Conservation (phyloP, 2,329 filamentous ascomycete species). For the Pyrenophora seminiperda region DNA sequence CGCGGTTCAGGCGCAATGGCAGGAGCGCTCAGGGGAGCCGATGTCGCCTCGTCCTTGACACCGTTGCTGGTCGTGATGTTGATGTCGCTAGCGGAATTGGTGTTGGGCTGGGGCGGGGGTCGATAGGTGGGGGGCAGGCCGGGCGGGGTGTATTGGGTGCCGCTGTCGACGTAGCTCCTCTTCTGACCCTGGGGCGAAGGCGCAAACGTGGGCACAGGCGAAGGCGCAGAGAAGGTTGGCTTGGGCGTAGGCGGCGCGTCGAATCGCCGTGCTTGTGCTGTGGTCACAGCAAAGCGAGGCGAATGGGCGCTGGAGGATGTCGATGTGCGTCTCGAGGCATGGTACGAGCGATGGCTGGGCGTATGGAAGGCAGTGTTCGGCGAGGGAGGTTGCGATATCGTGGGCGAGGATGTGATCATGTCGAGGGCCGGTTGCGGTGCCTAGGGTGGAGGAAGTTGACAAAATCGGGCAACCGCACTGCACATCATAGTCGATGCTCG, state of each 20-base stretch:
- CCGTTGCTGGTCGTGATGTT: neutral
- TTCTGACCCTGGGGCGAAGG: slow-evolving; percentile 36
- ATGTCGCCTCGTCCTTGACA: slow-evolving; percentile 2
- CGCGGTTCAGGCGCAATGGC: slow-evolving; percentile 30
- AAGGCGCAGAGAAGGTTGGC: slow-evolving; percentile 27
- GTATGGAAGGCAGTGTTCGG: slow-evolving; percentile 44
- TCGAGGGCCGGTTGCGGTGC: slow-evolving; percentile 16
- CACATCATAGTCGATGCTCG: slow-evolving; percentile 23
- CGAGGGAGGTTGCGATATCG: slow-evolving; percentile 46
- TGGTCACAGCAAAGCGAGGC: slow-evolving; percentile 43
- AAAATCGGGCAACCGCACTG: slow-evolving; percentile 8
- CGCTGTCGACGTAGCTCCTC: slow-evolving; percentile 54
- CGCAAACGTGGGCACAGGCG: slow-evolving; percentile 29
- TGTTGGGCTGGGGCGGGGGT: slow-evolving; percentile 20
- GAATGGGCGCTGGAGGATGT: slow-evolving; percentile 37
- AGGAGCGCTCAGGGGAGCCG: slow-evolving; percentile 18
- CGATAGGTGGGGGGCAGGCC: slow-evolving; percentile 53
- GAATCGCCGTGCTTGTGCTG: slow-evolving; percentile 33
- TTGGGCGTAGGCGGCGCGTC: slow-evolving; percentile 34
- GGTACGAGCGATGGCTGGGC: slow-evolving; percentile 37
- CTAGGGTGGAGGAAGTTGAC: slow-evolving; percentile 10
- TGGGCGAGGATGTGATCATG: slow-evolving; percentile 47
- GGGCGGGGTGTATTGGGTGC: slow-evolving; percentile 61
- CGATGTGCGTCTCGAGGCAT: slow-evolving; percentile 43
- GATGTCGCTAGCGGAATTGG: neutral